phyloP scores from a whole-genome alignment of 345 rosid species.

The Citrus mangshanensis region DNA sequence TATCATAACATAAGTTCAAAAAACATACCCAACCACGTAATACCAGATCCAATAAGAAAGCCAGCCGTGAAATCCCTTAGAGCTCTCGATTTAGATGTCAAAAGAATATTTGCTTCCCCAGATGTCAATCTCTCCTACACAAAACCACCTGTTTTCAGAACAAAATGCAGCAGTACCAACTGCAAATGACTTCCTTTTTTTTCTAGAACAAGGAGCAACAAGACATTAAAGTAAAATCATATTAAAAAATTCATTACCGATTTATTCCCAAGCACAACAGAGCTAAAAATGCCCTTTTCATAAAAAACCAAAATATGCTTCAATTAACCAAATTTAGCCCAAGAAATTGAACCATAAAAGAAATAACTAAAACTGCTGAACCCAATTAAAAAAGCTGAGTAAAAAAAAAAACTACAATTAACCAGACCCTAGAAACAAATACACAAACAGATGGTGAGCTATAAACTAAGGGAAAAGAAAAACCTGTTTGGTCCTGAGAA shows the following conservation, averaged over 20 bases:
- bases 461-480: neutral
- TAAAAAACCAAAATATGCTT: neutral
- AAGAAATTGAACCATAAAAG: neutral
- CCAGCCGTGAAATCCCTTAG: slow-evolving; percentile 20
- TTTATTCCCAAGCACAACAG: neutral
- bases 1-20: neutral
- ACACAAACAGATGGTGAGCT: neutral
- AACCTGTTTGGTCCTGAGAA: slow-evolving; percentile 39
- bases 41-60: slow-evolving; percentile 24
- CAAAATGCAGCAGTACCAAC: neutral
- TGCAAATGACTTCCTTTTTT: neutral
- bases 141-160: neutral
- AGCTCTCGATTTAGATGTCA: slow-evolving; percentile 30
- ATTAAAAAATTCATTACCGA: neutral
- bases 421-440: neutral
- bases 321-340: neutral
- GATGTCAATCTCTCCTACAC: slow-evolving; percentile 37
- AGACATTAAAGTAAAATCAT: neutral
- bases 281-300: neutral
- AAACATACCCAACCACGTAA: slow-evolving; percentile 38
- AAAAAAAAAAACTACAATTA: neutral
- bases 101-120: slow-evolving; percentile 33
- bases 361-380: neutral
- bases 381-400: neutral
- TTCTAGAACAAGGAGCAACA: neutral